A percentile compares a stretch with the other conserved stretches of the same genome.
Evolutionary conservation across 2,329 filamentous ascomycete species (phyloP).

Genomic region (Fusarium foetens): DNA sequence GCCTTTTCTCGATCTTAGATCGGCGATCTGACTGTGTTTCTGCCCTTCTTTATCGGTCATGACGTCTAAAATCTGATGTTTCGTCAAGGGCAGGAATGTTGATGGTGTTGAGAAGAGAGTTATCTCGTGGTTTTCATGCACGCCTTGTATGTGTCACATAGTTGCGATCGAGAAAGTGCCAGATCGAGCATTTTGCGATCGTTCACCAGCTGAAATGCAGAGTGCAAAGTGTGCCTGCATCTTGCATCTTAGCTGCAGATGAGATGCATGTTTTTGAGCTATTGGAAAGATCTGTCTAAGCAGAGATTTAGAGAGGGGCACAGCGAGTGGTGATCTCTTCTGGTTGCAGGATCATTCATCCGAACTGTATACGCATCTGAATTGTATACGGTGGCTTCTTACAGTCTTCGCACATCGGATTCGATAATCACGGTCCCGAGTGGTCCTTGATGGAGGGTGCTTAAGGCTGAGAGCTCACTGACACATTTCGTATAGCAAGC

Average conservation of each 20-base stretch:
- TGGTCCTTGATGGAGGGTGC: not conserved
- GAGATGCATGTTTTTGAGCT: conserved; percentile 5
- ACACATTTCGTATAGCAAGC: not conserved
- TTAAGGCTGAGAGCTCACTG: not conserved
- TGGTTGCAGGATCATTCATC: not conserved
- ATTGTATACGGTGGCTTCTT: not conserved
- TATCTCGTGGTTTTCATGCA: conserved; percentile 1
- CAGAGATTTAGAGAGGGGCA: not conserved
- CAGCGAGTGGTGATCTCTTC: not conserved
- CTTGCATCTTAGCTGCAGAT: conserved; percentile 15
- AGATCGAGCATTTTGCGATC: not conserved
- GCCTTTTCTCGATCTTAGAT: conserved; percentile 7
- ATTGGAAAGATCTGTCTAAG: not conserved
- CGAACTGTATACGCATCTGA: not conserved
- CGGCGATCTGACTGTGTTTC: conserved; percentile 15
- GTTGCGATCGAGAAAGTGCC: conserved; percentile 4
- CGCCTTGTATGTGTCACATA: conserved; percentile 16
- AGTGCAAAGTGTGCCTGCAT: conserved; percentile 8
- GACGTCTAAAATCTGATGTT: conserved; percentile 18
- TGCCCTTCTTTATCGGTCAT: conserved; percentile 8
- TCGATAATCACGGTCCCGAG: not conserved
- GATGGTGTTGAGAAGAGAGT: conserved; percentile 7
- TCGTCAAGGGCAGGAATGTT: conserved; percentile 25
- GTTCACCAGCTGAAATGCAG: conserved; percentile 4
- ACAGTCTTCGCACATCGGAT: not conserved